Base-by-base conservation (phyloP, 371 early-diverging fungal species). In the Dinochytrium kinnereticum region DNA sequence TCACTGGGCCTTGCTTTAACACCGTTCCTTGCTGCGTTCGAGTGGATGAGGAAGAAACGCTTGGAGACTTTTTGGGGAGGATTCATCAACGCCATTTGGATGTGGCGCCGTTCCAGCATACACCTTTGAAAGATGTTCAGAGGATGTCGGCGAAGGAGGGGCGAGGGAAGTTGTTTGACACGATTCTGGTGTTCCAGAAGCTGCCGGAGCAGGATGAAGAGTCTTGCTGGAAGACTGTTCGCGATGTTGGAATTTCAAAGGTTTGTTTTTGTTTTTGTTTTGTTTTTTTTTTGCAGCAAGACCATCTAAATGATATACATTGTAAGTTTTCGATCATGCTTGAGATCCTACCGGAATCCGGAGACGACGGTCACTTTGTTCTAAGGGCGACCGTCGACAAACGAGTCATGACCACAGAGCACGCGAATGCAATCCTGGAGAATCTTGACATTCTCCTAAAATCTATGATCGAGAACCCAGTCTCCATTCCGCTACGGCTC, bases 1-100 rank as follows among this genome's bases (percentile, higher is more conserved):
- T 55, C 26, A 24, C 24, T 7, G 57, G 26, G 57, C 57, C 57
- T 26, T 55, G 57, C 24, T 55, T 55, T 55, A 55, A 55, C 26
- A 26, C 57, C 24, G 21, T 55, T 10, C 57, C 57, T 7, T 55
- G 7, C 26, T 19, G 57, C 7, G 26, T 55, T 30, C 7, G 57
- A 15, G 49, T 49, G 30, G 26, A 55, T 7, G 26, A 7, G 57
- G 21, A 26, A 55, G 57, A 10, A 10, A 19, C n/a, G 57, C 26
- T 55, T 55, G 10, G 26, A 10, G 21, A 19, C 7, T 55, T 55
- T 26, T 7, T 30, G 5, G 30, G 57, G 30, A n/a, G 57, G 30
- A 15, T 7, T 10, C 57, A 55, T 55, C 17, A 10, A 26, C 7
- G 57, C 15, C 10, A 55, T 55, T 30, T 55, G 26, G 57, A 55